Conservation (phyloP, 345 rosid species). For the Arabis alpina region DNA sequence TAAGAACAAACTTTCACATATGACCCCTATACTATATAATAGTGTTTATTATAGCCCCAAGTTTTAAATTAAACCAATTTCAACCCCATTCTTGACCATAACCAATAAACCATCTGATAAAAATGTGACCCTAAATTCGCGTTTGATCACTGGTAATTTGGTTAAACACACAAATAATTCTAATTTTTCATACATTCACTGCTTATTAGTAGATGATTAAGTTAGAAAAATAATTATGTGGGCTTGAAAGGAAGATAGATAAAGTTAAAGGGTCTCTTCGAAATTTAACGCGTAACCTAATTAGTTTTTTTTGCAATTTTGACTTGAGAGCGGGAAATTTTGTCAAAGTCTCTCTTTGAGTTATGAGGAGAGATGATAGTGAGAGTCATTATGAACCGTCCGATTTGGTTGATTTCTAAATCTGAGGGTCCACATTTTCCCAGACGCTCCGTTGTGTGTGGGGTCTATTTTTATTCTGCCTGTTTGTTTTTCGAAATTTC, state of each 20-base stretch:
- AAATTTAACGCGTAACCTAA: conserved; percentile 18
- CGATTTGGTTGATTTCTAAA: conserved; percentile 18
- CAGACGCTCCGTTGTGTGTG: conserved; percentile 38
- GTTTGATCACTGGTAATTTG: not conserved
- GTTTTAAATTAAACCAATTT: not conserved
- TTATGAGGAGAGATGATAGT: conserved; percentile 10
- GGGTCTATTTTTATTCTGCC: conserved; percentile 12
- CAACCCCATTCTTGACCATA: not conserved
- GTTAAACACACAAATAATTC: not conserved
- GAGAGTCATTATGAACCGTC: conserved; percentile 19
- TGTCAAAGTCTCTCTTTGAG: conserved; percentile 31
- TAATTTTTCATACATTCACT: not conserved
- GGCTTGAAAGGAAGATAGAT: not conserved
- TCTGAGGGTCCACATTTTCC: conserved; percentile 30
- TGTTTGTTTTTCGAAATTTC: conserved; percentile 7
- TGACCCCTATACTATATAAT: conserved; percentile 7
- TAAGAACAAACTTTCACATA: not conserved
- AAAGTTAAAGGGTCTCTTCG: not conserved
- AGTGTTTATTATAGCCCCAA: not conserved
- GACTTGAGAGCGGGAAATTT: conserved; percentile 39
- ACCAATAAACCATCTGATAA: not conserved
- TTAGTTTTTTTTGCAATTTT: conserved; percentile 34
- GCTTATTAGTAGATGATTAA: not conserved
- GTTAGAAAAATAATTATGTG: not conserved
- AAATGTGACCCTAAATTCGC: not conserved